These are phyloP conservation scores for Fraxinus americana DNA, from an alignment of 257 asterid species.

Conservation along the genomic window DNA sequence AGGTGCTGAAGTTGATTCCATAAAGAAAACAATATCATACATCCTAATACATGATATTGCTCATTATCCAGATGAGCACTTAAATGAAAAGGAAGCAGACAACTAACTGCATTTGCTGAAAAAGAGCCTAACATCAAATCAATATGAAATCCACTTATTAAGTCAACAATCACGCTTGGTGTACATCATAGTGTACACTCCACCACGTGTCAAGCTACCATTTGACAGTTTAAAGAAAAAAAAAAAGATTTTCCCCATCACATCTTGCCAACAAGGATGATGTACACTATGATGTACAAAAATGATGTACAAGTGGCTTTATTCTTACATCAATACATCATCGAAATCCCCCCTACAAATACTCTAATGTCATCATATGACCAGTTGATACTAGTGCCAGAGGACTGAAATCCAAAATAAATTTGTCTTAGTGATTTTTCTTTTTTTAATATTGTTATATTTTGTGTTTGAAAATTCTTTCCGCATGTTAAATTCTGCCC, in stretches of 20 bases:
- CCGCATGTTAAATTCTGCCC: no score
- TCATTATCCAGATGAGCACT: slow-evolving; percentile 57
- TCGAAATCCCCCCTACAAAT: slow-evolving; percentile 32
- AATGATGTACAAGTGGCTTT: no score
- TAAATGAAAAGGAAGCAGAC: slow-evolving; percentile 23
- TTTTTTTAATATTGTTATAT: no score
- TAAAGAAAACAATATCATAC: slow-evolving; percentile 38
- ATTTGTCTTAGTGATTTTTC: no score
- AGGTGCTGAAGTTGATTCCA: slow-evolving; percentile 37
- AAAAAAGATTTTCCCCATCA: no score
- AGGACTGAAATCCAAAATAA: no score
- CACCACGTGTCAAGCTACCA: no score
- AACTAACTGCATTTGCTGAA: slow-evolving; percentile 42
- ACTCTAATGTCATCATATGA: slow-evolving; percentile 32
- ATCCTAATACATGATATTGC: slow-evolving; percentile 27
- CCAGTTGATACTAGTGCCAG: not conserved
- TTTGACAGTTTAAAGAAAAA: no score
- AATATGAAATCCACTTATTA: slow-evolving; percentile 37
- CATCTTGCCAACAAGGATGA: no score
- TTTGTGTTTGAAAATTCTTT: no score
- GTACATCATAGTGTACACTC: no score
- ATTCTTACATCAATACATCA: slow-evolving; percentile 4
- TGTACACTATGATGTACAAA: no score
- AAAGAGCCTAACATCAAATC: slow-evolving; percentile 52
- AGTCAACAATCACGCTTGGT: not conserved